Evolutionary conservation across 2,329 filamentous ascomycete genomes (phyloP).

Genomic region (Colletotrichum eleusines): DNA sequence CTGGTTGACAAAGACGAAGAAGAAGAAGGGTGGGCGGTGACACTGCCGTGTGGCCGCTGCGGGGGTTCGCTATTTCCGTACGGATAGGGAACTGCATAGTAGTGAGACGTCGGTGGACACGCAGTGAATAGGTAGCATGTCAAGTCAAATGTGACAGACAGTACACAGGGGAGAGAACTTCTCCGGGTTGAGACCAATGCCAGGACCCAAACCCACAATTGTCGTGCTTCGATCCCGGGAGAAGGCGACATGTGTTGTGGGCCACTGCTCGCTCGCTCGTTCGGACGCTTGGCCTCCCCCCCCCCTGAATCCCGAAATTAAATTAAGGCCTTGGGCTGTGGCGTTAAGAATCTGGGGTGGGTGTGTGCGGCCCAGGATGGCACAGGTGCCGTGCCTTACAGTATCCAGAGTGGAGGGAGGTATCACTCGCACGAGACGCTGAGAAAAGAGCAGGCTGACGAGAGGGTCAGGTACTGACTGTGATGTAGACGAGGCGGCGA

Average conservation of each 20-base stretch:
- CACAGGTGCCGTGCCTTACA: not conserved
- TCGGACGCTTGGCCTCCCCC: not conserved
- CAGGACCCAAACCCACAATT: conserved; percentile 9
- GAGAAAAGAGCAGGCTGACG: not conserved
- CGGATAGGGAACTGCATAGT: too few relatives aligned
- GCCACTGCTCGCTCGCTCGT: not conserved
- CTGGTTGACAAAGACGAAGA: conserved; percentile 14
- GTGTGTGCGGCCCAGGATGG: conserved; percentile 12
- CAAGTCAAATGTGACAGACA: conserved; percentile 26
- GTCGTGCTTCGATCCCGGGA: conserved; percentile 17
- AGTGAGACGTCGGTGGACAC: conserved; percentile 16
- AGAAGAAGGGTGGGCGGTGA: not conserved
- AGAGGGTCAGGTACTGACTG: not conserved
- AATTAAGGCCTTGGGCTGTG: conserved; percentile 35
- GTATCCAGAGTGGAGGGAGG: not conserved
- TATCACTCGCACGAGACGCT: not conserved
- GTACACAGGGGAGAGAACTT: conserved; percentile 1
- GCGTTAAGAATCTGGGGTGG: conserved; percentile 39
- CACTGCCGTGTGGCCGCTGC: conserved; percentile 6
- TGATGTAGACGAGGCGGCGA: not conserved
- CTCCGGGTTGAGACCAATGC: conserved; percentile 5
- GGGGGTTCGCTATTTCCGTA: conserved; percentile 7
- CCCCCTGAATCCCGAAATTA: conserved; percentile 25
- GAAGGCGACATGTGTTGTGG: not conserved
- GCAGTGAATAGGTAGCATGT: conserved; percentile 2